Base-by-base conservation (phyloP, 129 eudicot species). In the Centaurea solstitialis region DNA sequence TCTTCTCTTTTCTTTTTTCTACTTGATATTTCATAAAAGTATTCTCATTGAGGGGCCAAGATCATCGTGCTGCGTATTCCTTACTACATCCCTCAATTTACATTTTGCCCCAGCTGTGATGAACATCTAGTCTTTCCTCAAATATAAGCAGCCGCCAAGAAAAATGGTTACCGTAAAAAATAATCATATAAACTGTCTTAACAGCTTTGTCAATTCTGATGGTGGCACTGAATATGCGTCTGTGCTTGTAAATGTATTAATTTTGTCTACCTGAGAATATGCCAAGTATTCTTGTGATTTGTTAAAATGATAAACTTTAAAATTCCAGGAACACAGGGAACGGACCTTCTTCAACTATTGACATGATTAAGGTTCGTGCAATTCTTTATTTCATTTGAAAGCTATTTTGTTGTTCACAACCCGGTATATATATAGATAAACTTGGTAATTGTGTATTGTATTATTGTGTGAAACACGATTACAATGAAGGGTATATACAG, bases 321-420 rank as follows among this genome's bases (percentile, higher is more conserved):
- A 38, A 21, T 84, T 89, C 80, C 92, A 93, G 98, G 98, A 86
- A 86, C 76, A 74, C 94, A 70, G 89, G 73, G 70, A 76, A 30
- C 57, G 84, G 74, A 68, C 81, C 77, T 83, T 88, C 90, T 82
- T 75, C 84, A n/a, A 77, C 89, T 37, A 73, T 67, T 53, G 89
- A 91, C 43, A 81, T 85, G 87, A 83, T 91, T 75, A 89, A 91
- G 94, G 98, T 93, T 75, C 15, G 83, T 78, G 40, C 71, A 23
- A 73, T 57, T 70, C 70, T 68, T 39, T 77, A 50, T 38, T 33
- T 28, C 69, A 75, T 69, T 35, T 78, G 26, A 20, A 76, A 30
- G 22, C 47, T 35, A 71, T 66, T 76, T 13, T 39, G n/a, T 28
- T 23, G 77, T 70, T 76, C 10, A 53, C 70, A 57, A 57, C 12